Evolutionary conservation across 176 grass and related monocot species (phyloP).

Genomic region (Zea mays): Zm-B73-REFERENCE-NAM-5.0 NC_050096.1:267199501-267200000

Average conservation of each 20-base stretch:
- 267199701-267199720: slow-evolving; percentile 8
- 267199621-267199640: no score
- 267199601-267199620: no score
- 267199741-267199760: slow-evolving; percentile 65
- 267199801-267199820: slow-evolving; percentile 42
- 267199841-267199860: slow-evolving; percentile 66
- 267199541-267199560: neutral
- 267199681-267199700: neutral
- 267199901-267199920: slow-evolving; percentile 34
- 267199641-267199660: slow-evolving; percentile 4
- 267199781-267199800: slow-evolving; percentile 48
- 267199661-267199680: neutral
- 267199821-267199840: slow-evolving; percentile 66
- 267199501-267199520: slow-evolving; percentile 53
- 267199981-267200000: slow-evolving; percentile 68
- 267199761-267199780: slow-evolving; percentile 62
- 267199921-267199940: slow-evolving; percentile 59
- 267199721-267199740: slow-evolving; percentile 56
- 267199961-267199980: slow-evolving; percentile 75
- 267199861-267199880: slow-evolving; percentile 64
- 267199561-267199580: neutral
- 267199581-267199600: no score
- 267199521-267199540: slow-evolving; percentile 47
- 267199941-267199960: slow-evolving; percentile 65
- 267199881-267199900: slow-evolving; percentile 64